Evolutionary conservation across 202 grass and related monocot genomes (phyloP), one percentile per base, ranked within the genome.

Genomic region (Zoysia matrella): DNA sequence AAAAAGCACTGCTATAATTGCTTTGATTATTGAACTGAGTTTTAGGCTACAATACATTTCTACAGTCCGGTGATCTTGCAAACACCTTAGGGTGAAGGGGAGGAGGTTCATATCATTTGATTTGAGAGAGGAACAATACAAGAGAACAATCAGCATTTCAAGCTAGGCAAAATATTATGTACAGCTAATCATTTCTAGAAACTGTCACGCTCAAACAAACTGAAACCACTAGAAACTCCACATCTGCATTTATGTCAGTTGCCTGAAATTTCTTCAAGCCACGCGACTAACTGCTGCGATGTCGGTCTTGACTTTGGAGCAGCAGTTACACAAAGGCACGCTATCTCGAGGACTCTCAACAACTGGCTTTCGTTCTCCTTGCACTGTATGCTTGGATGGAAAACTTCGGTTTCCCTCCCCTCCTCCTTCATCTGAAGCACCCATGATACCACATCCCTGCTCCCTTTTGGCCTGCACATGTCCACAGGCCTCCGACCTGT

Each of bases 401-500:
- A 93, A 55, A 98, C 91, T 81, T 95, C 96, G 6, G 56, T 74
- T 71, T 88, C 90, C 82, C 86, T 90, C 49, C 81, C 82, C 47
- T 92, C 92, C 30, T 85, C 81, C 81, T 78, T 93, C 96, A 95
- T 95, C 79, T 91, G 84, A 85, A 93, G 82, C 50, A 95, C 92
- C 96, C 96, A 98, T 0, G 92, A 85, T 30, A 98, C 92, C 2
- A 98, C 92, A 43, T 98, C 91, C 44, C 96, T 86, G 86, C 83
- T 90, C 42, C 87, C 79, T 64, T 91, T 93, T 11, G 91, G 89
- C 48, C 67, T 86, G 83, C 92, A 95, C 92, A 95, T 95, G 82
- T 98, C 96, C 2, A 98, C 90, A n/a, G 96, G 92, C 78, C 96
- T 90, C 43, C 92, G 79, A 3, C 96, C 89, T 1, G 96, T 98